phyloP scores from a whole-genome alignment of 1,284 basidiomycete genomes.

The Rhodotorula sp. region DNA sequence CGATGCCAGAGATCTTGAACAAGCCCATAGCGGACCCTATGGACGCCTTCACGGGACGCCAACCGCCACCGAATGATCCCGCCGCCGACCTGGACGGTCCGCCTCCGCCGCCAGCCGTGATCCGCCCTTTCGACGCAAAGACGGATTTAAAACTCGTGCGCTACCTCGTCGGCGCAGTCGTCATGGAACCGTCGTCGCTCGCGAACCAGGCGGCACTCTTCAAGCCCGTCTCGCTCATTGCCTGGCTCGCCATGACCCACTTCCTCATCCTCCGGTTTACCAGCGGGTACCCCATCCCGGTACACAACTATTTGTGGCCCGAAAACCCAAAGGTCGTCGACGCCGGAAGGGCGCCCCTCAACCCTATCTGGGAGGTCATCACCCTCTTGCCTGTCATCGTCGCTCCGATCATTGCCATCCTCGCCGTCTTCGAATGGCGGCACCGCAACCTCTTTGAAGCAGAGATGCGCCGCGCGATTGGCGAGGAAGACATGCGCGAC shows the following conservation, averaged over 20 bases:
- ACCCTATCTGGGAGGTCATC: conserved; percentile 19
- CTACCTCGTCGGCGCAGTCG: conserved; percentile 32
- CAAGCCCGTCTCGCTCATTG: conserved; percentile 20
- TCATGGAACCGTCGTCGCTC: conserved; percentile 37
- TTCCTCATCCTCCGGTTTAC: conserved; percentile 16
- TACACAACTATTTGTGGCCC: conserved; percentile 21
- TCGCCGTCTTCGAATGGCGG: conserved; percentile 36
- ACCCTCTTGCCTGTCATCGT: conserved; percentile 29
- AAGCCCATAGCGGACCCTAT: conserved; percentile 10
- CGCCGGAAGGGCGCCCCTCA: not conserved
- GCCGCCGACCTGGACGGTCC: not conserved
- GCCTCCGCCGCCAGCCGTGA: conserved; percentile 24
- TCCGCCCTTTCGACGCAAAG: conserved; percentile 25
- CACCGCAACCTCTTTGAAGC: conserved; percentile 35
- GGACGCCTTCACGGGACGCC: not conserved
- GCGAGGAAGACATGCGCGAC: conserved; percentile 37
- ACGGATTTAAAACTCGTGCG: conserved; percentile 31
- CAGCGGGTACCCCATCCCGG: conserved; percentile 25
- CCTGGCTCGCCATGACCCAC: conserved; percentile 21
- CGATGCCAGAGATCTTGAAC: not conserved
- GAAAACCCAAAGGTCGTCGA: conserved; percentile 8
- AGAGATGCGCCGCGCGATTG: conserved; percentile 36
- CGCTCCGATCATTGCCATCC: conserved; percentile 30
- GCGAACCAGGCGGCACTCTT: conserved; percentile 35
- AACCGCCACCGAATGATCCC: not conserved